Conservation (phyloP, 2,329 filamentous ascomycete genomes). For the Claviceps sorghi region DNA sequence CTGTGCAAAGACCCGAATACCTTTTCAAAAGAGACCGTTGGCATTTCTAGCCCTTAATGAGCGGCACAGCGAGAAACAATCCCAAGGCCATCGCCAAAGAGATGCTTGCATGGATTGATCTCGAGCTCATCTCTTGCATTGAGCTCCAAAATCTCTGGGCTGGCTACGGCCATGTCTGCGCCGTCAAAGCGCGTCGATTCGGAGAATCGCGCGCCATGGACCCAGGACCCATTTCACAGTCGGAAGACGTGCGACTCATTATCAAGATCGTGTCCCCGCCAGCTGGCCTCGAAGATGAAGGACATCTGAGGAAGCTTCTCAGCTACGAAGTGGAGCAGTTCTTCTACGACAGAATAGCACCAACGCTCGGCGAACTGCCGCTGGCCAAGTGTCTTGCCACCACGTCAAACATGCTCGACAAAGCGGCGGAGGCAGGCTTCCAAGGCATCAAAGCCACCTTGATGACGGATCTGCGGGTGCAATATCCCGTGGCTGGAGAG, state of each 20-base stretch:
- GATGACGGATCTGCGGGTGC: slow-evolving; percentile 38
- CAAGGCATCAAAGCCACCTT: slow-evolving; percentile 35
- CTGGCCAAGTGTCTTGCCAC: slow-evolving; percentile 37
- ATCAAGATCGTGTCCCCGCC: slow-evolving; percentile 48
- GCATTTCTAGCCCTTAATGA: background rate
- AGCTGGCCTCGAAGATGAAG: slow-evolving; percentile 30
- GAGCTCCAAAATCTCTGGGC: slow-evolving; percentile 34
- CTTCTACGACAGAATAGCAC: slow-evolving; percentile 46
- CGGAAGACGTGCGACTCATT: slow-evolving; percentile 25
- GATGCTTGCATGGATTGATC: slow-evolving; percentile 24
- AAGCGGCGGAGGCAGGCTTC: slow-evolving; percentile 16
- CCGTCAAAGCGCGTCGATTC: slow-evolving; percentile 28
- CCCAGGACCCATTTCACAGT: background rate
- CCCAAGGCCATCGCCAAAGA: slow-evolving; percentile 22
- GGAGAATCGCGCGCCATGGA: slow-evolving; percentile 9
- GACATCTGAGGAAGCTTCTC: slow-evolving; percentile 49
- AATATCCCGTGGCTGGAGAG: slow-evolving; percentile 41
- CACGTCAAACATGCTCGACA: slow-evolving; percentile 17
- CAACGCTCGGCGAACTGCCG: slow-evolving; percentile 28
- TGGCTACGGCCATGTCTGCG: slow-evolving; percentile 41
- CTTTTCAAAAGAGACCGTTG: too few relatives aligned
- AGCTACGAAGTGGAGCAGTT: slow-evolving; percentile 54
- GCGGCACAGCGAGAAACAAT: background rate
- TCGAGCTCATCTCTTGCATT: slow-evolving; percentile 24
- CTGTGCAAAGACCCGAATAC: background rate